phyloP scores from a whole-genome alignment of 163 green algal genomes.

The Coccomyxa subellipsoidea region DNA sequence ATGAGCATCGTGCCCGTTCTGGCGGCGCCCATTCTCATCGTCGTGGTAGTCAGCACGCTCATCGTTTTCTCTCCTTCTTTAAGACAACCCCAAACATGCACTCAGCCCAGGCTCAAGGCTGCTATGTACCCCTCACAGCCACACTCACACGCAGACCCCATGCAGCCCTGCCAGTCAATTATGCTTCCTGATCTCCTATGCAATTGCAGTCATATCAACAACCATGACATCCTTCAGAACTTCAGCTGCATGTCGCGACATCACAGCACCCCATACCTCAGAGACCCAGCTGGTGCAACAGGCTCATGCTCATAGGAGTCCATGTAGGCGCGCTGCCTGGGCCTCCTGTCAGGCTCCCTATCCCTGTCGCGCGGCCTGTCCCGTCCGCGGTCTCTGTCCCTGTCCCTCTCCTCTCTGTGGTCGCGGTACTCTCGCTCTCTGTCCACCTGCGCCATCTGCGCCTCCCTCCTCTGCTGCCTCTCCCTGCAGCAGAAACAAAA shows the following conservation, averaged over 20 bases:
- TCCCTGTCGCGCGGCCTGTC: neutral
- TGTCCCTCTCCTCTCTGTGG: neutral
- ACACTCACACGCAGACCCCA: too few species aligned
- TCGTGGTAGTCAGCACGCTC: neutral
- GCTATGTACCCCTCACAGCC: too few species aligned
- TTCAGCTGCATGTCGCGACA: too few species aligned
- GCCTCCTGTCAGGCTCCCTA: neutral
- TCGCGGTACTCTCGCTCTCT: neutral
- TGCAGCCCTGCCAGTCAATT: too few species aligned
- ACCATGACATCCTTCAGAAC: too few species aligned
- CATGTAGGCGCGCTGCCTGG: neutral
- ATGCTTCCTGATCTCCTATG: too few species aligned
- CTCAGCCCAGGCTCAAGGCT: neutral
- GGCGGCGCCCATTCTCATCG: neutral
- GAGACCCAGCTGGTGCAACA: neutral
- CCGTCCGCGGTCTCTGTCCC: neutral
- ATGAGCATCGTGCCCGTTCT: neutral
- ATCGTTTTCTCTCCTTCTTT: neutral
- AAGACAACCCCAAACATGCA: neutral
- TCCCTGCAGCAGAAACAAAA: neutral
- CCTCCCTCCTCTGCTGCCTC: conserved; percentile 2
- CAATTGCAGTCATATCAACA: too few species aligned
- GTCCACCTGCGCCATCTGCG: neutral
- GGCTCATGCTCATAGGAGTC: neutral
- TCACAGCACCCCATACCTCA: neutral